Conservation (phyloP, 257 asterid species). For the Nicotiana paniculata region DNA sequence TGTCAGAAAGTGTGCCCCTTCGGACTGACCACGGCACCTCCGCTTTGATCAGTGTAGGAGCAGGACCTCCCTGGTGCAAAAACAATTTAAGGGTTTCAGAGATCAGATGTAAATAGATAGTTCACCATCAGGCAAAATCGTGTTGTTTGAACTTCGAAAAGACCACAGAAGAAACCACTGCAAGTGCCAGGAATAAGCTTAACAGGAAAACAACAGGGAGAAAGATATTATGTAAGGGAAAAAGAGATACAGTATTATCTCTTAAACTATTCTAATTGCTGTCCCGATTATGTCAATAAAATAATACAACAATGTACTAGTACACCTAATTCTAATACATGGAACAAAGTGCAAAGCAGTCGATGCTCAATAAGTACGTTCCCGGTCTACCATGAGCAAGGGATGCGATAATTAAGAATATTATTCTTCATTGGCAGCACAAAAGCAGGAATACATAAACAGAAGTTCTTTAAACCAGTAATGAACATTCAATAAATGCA, state of each 20-base stretch:
- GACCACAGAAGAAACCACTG: background rate
- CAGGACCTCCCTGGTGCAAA: slow-evolving; percentile 47
- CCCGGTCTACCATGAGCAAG: background rate
- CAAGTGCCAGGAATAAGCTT: background rate
- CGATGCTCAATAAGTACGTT: background rate
- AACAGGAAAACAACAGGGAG: background rate
- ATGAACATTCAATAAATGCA: background rate
- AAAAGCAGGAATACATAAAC: background rate
- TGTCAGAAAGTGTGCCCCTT: slow-evolving; percentile 15
- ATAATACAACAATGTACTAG: background rate
- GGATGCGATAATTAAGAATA: background rate
- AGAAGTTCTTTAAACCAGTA: background rate
- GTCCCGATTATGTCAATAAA: background rate
- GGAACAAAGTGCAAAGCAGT: background rate
- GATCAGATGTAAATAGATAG: background rate
- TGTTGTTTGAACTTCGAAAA: background rate
- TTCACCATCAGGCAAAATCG: background rate
- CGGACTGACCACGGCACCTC: slow-evolving; percentile 20
- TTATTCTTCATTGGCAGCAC: background rate
- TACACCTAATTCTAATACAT: background rate
- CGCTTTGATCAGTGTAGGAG: slow-evolving; percentile 17
- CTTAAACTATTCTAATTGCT: background rate
- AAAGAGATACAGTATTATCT: background rate
- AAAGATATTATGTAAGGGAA: background rate
- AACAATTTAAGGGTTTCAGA: slow-evolving; percentile 9